Base-by-base conservation (phyloP, 2,329 filamentous ascomycete species). In the Colletotrichum australisinense region DNA sequence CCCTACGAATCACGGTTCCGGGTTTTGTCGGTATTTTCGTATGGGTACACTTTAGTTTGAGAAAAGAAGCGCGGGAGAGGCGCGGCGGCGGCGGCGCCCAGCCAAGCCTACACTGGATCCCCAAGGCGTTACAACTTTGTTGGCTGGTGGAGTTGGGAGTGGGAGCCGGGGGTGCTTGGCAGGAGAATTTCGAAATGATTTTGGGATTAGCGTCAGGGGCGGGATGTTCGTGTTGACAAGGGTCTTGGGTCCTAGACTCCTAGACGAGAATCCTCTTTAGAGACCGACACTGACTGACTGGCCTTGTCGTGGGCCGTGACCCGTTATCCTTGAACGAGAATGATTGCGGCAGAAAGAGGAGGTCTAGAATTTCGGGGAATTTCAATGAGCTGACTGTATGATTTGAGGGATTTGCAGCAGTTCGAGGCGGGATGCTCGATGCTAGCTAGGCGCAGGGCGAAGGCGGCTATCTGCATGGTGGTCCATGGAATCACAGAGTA, bases 331-430 rank as follows among this genome's bases (percentile, higher is more conserved):
- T 16, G 52, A 16, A 42, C 3, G 52, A 16, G 16, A 16, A 5
- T 14, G 19, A 12, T 3, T 35, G 11, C 11, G 32, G 28, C 4
- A 32, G n/a, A 35, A 26, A 3, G 35, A 24, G 53, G 22, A 46
- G 32, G 66, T 62, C 60, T 69, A 70, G 70, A 73, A 58, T 60
- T 59, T 63, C 69, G 66, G 69, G 55, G 66, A 69, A 24, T 69
- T 60, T 73, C 35, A 16, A 9, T 63, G 42, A n/a, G 30, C 49
- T 55, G 56, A 49, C 55, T 65, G 28, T 5, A 57, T 30, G 32
- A 14, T 22, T 63, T 46, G 49, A 58, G 53, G 60, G 52, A 42
- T 58, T 59, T 62, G 55, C 32, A 53, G 24, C 24, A 19, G 32
- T 35, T 35, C 3, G 3, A 3, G 32, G 3, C 32, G 32, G 32